Evolutionary conservation across 495 filamentous ascomycete genomes (phyloP).

Genomic region (Penicillium lagena): DNA sequence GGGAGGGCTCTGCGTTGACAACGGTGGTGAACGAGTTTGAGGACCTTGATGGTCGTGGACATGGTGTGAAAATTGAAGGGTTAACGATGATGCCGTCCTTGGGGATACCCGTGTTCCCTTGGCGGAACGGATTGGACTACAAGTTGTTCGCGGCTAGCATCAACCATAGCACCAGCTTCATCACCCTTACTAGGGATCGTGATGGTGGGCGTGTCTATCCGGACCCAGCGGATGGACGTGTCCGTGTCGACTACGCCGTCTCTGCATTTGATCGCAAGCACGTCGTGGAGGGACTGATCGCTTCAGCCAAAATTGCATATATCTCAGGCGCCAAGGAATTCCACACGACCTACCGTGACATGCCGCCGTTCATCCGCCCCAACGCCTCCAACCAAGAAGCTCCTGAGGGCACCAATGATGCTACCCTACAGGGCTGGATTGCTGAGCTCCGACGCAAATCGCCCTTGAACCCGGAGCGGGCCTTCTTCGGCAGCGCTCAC

Average conservation of each 20-base stretch:
- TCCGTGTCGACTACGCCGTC: conserved; percentile 59
- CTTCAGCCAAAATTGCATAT: conserved; percentile 65
- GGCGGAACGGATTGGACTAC: conserved; percentile 57
- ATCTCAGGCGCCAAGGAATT: conserved; percentile 75
- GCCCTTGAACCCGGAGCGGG: conserved; percentile 37
- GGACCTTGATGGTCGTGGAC: conserved; percentile 72
- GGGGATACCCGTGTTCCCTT: conserved; percentile 53
- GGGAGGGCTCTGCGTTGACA: conserved; percentile 79
- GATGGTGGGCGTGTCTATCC: conserved; percentile 68
- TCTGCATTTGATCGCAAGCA: conserved; percentile 64
- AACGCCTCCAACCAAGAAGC: conserved; percentile 21
- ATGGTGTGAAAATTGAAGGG: conserved; percentile 77
- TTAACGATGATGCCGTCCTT: conserved; percentile 59
- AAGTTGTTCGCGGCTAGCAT: conserved; percentile 59
- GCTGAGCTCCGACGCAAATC: conserved; percentile 49
- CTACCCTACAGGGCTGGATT: conserved; percentile 63
- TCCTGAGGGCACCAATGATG: conserved; percentile 55
- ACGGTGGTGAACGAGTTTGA: conserved; percentile 71
- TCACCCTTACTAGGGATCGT: conserved; percentile 65
- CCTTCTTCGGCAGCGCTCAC: conserved; percentile 63
- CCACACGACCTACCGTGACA: conserved; percentile 49
- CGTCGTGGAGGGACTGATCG: conserved; percentile 61
- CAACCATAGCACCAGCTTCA: conserved; percentile 58
- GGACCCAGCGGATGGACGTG: conserved; percentile 59
- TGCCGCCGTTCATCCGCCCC: conserved; percentile 61